Evolutionary conservation across 2,329 filamentous ascomycete genomes (phyloP), one percentile per base, ranked within the genome.

Genomic region (Aspergillus amoenus): DNA sequence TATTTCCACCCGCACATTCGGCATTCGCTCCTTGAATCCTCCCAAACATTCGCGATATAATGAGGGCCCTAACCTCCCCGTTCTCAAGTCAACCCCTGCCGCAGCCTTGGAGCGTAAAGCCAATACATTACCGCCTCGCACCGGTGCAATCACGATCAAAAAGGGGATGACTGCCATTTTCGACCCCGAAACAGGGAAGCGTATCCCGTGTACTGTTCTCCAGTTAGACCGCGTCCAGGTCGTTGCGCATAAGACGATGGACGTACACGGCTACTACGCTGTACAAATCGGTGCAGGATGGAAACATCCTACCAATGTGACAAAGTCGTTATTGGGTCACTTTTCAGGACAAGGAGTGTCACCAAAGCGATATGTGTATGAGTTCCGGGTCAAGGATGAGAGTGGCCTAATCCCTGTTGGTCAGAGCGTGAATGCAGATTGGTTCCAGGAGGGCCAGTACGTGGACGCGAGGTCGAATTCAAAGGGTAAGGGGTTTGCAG

Each of bases 101-200:
- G 84, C 83, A n/a, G 86, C 86, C 3, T 79, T 87, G 55, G 75
- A 79, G 56, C 83, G 85, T 49, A 85, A 83, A 73, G 76, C 79
- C 40, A 78, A 79, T 62, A 84, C 80, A 0, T 79, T 86, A 11
- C 85, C 86, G 6, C 78, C 84, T 42, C 89, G 94, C 27, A 88
- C 92, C 2, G 94, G 94, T 30, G 87, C 91, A 8, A 82, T 99
- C 46, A 92, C 89, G 12, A 83, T 88, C 72, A 99, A 99, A 79
- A 93, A 93, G 79, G 94, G 94, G 75, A 97, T 99, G 90, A 96
- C 92, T 43, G 93, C 89, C 59, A 78, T 97, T 63, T 97, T 89
- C 82, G 88, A 92, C 70, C 77, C 83, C 0, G 84, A 87, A 66
- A 89, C 90, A 24, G 89, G 90, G 66, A 84, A 83, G 62, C 87